Evolutionary conservation across 768 basidiomycete genomes (phyloP).

Genomic region (Porphyrellus cyaneotinctus): DNA sequence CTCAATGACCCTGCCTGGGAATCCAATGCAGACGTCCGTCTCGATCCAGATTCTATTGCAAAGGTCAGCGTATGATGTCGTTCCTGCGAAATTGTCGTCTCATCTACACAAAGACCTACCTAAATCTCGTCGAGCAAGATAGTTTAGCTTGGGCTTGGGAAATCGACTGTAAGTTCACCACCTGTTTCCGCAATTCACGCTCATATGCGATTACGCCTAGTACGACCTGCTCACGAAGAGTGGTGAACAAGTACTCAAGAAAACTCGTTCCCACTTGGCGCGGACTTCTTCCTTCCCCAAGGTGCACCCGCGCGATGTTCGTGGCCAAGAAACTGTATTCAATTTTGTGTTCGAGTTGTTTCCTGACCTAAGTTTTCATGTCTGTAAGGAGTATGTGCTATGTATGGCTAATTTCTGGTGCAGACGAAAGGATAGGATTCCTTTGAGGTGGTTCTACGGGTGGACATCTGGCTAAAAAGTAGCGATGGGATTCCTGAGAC

Average conservation of each 20-base stretch:
- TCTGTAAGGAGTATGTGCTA: background rate
- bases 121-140: slow-evolving; percentile 65
- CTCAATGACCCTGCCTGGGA: slow-evolving; percentile 38
- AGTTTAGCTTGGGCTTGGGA: slow-evolving; percentile 77
- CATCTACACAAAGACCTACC: slow-evolving; percentile 46
- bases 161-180: slow-evolving; percentile 56
- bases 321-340: background rate
- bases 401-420: too few species aligned
- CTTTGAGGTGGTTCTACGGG: too few species aligned
- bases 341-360: background rate
- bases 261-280: too few species aligned
- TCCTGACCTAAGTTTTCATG: background rate
- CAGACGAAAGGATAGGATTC: too few species aligned
- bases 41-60: slow-evolving; percentile 68
- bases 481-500: too few species aligned
- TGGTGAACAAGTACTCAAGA: slow-evolving; percentile 33
- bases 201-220: slow-evolving; percentile 18
- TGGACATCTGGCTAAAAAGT: too few species aligned
- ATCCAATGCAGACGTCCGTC: slow-evolving; percentile 42
- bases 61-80: slow-evolving; percentile 38
- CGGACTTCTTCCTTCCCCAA: too few species aligned
- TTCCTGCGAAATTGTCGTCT: background rate
- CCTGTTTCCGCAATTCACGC: background rate
- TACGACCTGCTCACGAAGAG: slow-evolving; percentile 52
- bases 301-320: too few species aligned